Percentiles rank a stretch among this genome's conserved stretches.
Evolutionary conservation across 2,329 filamentous ascomycete genomes (phyloP).

Genomic region (Aspergillus sp.): DNA sequence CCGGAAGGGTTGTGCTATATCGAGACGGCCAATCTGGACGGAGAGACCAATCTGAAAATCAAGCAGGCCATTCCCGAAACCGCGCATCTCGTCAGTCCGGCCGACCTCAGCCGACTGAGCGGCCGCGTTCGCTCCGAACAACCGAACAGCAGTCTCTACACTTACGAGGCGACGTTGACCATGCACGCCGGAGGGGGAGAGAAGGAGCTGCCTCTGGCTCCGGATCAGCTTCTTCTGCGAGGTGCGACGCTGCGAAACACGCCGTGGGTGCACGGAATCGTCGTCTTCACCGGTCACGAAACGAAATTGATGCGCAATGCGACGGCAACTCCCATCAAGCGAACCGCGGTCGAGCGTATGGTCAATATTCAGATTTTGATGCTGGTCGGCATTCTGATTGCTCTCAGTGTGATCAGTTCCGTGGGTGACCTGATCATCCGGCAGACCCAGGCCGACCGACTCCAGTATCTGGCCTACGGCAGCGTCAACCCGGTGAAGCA

Average conservation of each 20-base stretch:
- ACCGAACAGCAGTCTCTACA: conserved; percentile 97
- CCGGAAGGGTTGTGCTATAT: conserved; percentile 98
- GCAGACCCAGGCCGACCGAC: conserved; percentile 58
- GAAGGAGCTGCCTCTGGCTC: conserved; percentile 84
- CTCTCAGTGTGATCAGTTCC: conserved; percentile 84
- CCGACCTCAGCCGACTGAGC: conserved; percentile 79
- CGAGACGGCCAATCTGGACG: conserved; percentile 95
- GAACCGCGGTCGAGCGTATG: conserved; percentile 90
- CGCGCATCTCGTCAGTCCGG: conserved; percentile 77
- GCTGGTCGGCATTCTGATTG: conserved; percentile 78
- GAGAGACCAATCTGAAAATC: conserved; percentile 98
- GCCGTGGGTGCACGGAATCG: conserved; percentile 92
- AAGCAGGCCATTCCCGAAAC: conserved; percentile 97
- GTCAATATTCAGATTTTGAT: conserved; percentile 92
- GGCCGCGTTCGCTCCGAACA: conserved; percentile 91
- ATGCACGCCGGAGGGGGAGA: conserved; percentile 88
- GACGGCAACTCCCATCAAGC: conserved; percentile 94
- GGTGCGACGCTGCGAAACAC: conserved; percentile 94
- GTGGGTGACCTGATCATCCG: conserved; percentile 85
- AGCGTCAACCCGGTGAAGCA: conserved; percentile 68
- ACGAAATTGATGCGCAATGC: conserved; percentile 99
- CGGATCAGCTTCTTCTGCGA: conserved; percentile 88
- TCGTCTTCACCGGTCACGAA: conserved; percentile 97
- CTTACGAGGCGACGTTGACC: conserved; percentile 93
- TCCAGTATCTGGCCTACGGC: conserved; percentile 72